Evolutionary conservation across 1,139 yeast species (phyloP), one percentile per base, ranked within the genome.

Genomic region (Cylindricascospora bacillispora): DNA sequence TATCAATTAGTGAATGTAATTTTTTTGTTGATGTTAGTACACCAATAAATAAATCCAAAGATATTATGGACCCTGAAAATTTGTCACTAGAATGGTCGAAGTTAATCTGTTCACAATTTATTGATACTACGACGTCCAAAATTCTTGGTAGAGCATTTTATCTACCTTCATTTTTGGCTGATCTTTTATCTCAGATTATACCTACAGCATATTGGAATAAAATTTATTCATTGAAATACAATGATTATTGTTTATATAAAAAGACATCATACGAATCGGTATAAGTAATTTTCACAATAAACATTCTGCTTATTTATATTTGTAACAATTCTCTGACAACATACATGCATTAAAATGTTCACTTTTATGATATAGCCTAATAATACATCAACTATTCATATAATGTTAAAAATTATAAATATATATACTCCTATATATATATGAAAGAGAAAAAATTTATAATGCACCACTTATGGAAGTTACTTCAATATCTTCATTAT

Each of bases 11-110:
- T 0, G 40, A 56, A 11, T 79, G 92, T 53, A 67, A 71, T 35
- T 78, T 65, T 43, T 71, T 63, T 37, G 54, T 79, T 29, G 89
- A 79, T 47, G 65, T 73, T 30, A 34, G 35, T 24, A 27, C 37
- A 6, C 40, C 40, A 3, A 32, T 40, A 13, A 38, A 43, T 23
- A 16, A 31, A 12, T 28, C 27, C 5, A 32, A 33, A 15, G 57
- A 52, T 30, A 38, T 30, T 10, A 37, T 49, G 14, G 36, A 49
- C 28, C 54, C 54, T 6, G 35, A 42, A 7, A 27, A 38, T 6
- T 34, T 45, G 24, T 40, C 48, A 4, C 46, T 42, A 4, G 36
- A 39, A 15, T 62, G 65, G 65, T 30, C 42, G 6, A 36, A 38
- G 13, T 32, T 59, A 2, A 40, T 40, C 27, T 63, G 69, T 34